Evolutionary conservation across 768 basidiomycete species (phyloP).

Genomic region (Agrocybe chaxingu): DNA sequence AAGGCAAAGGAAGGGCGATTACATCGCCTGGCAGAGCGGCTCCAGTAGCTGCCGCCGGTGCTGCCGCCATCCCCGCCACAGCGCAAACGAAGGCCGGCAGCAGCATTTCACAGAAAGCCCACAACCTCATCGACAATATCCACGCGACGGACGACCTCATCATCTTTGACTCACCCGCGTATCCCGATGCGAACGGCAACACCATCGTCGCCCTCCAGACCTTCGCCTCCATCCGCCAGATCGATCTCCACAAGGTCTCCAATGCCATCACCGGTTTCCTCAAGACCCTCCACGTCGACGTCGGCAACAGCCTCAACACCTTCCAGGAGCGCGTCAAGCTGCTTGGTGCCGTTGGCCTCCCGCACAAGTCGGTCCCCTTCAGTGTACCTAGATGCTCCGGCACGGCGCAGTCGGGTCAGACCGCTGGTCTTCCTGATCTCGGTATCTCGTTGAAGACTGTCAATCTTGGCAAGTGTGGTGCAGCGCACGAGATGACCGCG

Average conservation of each 20-base stretch:
- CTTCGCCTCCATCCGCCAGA: slow-evolving; percentile 31
- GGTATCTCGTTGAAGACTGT: slow-evolving; percentile 32
- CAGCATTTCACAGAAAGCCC: not conserved
- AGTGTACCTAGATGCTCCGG: slow-evolving; percentile 28
- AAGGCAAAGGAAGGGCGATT: too few relatives aligned
- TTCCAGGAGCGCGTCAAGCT: slow-evolving; percentile 29
- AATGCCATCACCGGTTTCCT: slow-evolving; percentile 19
- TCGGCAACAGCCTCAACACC: slow-evolving; percentile 23
- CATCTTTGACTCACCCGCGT: slow-evolving; percentile 38
- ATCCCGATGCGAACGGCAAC: slow-evolving; percentile 28
- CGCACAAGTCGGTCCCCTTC: slow-evolving; percentile 28
- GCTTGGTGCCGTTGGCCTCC: slow-evolving; percentile 29
- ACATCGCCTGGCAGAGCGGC: too few relatives aligned
- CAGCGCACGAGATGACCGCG: slow-evolving; percentile 13
- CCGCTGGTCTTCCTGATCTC: slow-evolving; percentile 25
- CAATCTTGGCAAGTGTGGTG: slow-evolving; percentile 28
- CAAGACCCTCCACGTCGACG: slow-evolving; percentile 25
- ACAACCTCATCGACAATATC: slow-evolving; percentile 15
- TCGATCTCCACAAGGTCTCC: slow-evolving; percentile 21
- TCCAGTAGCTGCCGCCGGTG: too few relatives aligned
- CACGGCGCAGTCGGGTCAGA: slow-evolving; percentile 21
- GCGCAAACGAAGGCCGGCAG: not conserved
- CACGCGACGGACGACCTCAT: slow-evolving; percentile 30
- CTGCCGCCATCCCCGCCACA: too few relatives aligned
- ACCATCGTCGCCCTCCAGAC: slow-evolving; percentile 32